Percentiles rank a stretch among this genome's conserved stretches.
phyloP scores from a whole-genome alignment of 179 eudicot species.

The Corrigiola litoralis region DNA sequence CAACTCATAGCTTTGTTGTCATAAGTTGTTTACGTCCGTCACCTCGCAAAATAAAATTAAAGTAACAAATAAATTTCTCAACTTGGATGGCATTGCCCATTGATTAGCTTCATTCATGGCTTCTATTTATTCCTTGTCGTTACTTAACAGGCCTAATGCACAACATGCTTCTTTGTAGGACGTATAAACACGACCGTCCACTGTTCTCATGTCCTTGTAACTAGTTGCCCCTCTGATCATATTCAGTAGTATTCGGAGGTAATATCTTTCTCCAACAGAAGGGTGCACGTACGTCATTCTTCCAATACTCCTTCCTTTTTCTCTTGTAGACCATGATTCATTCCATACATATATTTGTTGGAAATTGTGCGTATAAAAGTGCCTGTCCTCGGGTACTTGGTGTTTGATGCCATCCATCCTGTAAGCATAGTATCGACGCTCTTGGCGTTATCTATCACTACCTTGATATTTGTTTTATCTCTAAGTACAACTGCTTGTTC shows the following conservation, averaged over 20 bases:
- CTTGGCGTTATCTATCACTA: neutral
- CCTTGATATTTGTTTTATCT: neutral
- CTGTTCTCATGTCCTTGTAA: neutral
- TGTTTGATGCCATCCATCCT: slow-evolving; percentile 2
- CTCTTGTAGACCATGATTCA: neutral
- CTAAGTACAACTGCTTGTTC: neutral
- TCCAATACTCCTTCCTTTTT: neutral
- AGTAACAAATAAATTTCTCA: neutral
- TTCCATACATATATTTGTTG: neutral
- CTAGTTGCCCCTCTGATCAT: neutral
- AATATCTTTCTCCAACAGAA: neutral
- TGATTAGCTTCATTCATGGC: neutral
- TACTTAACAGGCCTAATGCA: neutral
- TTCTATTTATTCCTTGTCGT: neutral
- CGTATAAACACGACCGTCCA: neutral
- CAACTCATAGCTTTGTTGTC: neutral
- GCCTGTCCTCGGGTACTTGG: neutral
- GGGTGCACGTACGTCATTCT: slow-evolving; percentile 12
- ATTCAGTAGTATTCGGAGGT: neutral
- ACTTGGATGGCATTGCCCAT: neutral
- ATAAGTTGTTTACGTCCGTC: neutral
- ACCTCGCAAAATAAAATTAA: neutral
- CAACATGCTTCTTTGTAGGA: slow-evolving; percentile 6
- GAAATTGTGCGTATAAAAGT: slow-evolving; percentile 5
- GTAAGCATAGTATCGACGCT: neutral